Percentiles rank a stretch among this genome's conserved stretches.
Conservation (phyloP, 2,329 filamentous ascomycete genomes). For the Epichloe sylvatica region DNA sequence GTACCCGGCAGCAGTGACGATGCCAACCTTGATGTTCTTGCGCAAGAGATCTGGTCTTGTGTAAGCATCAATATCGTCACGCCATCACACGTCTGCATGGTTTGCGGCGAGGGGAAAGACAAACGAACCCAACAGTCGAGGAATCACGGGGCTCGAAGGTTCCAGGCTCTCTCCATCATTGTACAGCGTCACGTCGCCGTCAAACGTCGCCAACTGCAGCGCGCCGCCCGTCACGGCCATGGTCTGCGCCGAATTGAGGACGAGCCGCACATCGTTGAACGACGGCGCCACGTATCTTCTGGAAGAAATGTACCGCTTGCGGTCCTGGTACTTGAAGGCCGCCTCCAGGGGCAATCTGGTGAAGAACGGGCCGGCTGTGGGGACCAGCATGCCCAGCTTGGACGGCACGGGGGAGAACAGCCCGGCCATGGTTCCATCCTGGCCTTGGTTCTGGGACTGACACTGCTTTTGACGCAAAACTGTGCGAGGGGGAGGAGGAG, state of each 20-base stretch:
- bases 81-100: background rate
- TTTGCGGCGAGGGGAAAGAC: too few species aligned
- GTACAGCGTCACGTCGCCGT: slow-evolving; percentile 94
- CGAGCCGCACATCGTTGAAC: slow-evolving; percentile 89
- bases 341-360: slow-evolving; percentile 75
- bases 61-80: too few species aligned
- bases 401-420: slow-evolving; percentile 44
- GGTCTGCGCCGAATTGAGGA: slow-evolving; percentile 87
- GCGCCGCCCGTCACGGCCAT: slow-evolving; percentile 74
- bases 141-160: slow-evolving; percentile 63
- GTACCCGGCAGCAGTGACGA: slow-evolving; percentile 94
- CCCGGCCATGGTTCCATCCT: background rate
- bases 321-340: slow-evolving; percentile 84
- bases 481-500: slow-evolving; percentile 17
- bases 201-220: slow-evolving; percentile 82
- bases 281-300: slow-evolving; percentile 88
- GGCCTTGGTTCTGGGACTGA: slow-evolving; percentile 1
- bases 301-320: slow-evolving; percentile 72
- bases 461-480: slow-evolving; percentile 51
- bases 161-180: slow-evolving; percentile 73
- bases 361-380: slow-evolving; percentile 86
- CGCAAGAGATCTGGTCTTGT: slow-evolving; percentile 47
- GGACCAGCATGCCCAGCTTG: slow-evolving; percentile 84
- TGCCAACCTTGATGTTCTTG: slow-evolving; percentile 72
- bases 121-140: slow-evolving; percentile 36